These are phyloP conservation scores for Protomyces arabidopsidicola DNA, from an alignment of 1,139 yeast species.

Conservation along the genomic window DNA sequence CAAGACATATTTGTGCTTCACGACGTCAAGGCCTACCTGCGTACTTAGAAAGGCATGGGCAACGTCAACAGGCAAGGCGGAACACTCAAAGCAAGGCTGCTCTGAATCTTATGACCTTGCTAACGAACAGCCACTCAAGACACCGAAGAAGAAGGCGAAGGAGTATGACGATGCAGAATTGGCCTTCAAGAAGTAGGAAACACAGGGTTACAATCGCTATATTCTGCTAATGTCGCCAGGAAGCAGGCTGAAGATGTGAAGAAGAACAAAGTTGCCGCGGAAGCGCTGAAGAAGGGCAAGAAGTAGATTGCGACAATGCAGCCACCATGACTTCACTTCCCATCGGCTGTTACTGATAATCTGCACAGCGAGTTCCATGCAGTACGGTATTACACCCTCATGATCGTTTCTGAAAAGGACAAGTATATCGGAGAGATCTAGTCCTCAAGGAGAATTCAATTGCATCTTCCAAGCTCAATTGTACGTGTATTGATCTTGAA, in stretches of 20 bases:
- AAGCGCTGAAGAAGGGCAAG: constrained; percentile 27
- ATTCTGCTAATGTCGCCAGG: background rate
- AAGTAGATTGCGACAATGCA: constrained; percentile 1
- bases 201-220: background rate
- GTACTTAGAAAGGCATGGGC: too few species aligned
- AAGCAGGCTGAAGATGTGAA: constrained; percentile 29
- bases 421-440: too few species aligned
- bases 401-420: too few species aligned
- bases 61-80: constrained; percentile 30
- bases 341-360: too few species aligned
- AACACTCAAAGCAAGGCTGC: constrained; percentile 24
- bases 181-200: constrained; percentile 25
- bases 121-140: constrained; percentile 17
- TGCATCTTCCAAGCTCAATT: too few species aligned
- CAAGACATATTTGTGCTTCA: too few species aligned
- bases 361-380: too few species aligned
- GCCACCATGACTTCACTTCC: too few species aligned
- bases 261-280: constrained; percentile 23
- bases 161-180: constrained; percentile 28
- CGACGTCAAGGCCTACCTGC: too few species aligned
- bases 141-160: constrained; percentile 18
- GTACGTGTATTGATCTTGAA: too few species aligned
- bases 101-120: background rate
- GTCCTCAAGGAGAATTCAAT: too few species aligned
- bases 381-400: too few species aligned